Percentiles rank a stretch among this genome's conserved stretches.
Conservation (phyloP, 75 land plant genomes). For the Adiantum capillusveneris region DNA sequence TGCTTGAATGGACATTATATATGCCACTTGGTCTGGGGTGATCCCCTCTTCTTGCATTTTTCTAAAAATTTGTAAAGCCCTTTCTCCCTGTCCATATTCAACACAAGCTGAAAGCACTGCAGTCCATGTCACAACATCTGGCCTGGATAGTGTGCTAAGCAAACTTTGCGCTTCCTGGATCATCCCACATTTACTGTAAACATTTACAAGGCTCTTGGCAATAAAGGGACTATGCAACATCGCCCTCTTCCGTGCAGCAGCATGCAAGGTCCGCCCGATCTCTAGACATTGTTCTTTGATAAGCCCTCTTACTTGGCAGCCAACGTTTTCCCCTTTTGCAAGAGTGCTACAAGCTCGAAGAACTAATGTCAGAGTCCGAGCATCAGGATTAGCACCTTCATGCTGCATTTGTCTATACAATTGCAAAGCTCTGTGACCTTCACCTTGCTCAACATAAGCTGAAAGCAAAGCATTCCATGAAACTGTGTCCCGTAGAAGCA, state of each 20-base stretch:
- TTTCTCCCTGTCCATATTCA: neutral
- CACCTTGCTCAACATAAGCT: neutral
- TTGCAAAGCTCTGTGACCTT: no score
- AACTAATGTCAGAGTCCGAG: no score
- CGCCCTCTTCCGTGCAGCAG: no score
- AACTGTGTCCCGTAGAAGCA: constrained; percentile 40
- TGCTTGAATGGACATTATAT: neutral
- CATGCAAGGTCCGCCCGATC: no score
- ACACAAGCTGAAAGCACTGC: neutral
- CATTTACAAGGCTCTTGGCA: neutral
- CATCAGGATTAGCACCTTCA: no score
- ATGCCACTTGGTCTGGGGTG: neutral
- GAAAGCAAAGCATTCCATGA: constrained; percentile 35
- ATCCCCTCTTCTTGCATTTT: constrained; percentile 1
- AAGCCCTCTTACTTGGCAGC: no score
- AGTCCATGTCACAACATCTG: neutral
- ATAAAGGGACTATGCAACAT: neutral
- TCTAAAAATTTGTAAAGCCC: neutral
- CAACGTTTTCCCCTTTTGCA: no score
- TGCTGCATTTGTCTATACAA: no score
- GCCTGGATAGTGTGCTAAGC: neutral
- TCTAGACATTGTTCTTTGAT: no score
- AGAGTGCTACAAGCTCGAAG: no score
- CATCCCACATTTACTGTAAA: neutral
- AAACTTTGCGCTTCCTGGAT: neutral